These are phyloP conservation scores for Trapa incisa DNA, from an alignment of 345 rosid genomes.

Conservation along the genomic window DNA sequence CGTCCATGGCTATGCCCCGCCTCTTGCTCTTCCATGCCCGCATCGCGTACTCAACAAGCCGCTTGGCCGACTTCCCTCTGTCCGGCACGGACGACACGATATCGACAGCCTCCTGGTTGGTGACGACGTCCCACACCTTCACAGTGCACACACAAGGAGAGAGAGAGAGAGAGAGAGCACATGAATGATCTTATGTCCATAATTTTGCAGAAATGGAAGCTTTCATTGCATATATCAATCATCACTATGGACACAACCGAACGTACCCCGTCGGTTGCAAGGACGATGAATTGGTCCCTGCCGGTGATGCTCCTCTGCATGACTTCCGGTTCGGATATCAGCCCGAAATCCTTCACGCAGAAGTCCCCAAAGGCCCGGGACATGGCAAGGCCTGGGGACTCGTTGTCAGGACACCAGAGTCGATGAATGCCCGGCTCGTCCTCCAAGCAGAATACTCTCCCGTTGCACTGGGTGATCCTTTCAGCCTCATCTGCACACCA, in stretches of 20 bases:
- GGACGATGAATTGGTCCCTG: constrained; percentile 64
- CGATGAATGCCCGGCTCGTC: constrained; percentile 94
- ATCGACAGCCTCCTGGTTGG: constrained; percentile 75
- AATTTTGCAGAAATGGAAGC: too few species aligned
- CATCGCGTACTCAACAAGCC: constrained; percentile 47
- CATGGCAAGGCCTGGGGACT: constrained; percentile 87
- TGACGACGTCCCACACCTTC: constrained; percentile 89
- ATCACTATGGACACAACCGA: too few species aligned
- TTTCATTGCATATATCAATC: too few species aligned
- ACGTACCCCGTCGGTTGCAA: constrained; percentile 88
- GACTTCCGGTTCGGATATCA: constrained; percentile 83
- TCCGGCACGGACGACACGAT: constrained; percentile 46
- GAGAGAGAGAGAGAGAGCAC: background rate
- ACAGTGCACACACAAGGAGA: background rate
- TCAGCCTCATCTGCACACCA: constrained; percentile 65
- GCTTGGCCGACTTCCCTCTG: constrained; percentile 55
- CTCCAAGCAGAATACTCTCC: constrained; percentile 56
- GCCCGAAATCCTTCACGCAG: constrained; percentile 70
- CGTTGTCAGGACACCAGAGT: constrained; percentile 70
- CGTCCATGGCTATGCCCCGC: constrained; percentile 78
- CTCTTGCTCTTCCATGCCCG: constrained; percentile 67
- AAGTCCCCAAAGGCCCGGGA: constrained; percentile 94
- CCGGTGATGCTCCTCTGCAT: constrained; percentile 57
- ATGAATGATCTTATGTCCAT: too few species aligned
- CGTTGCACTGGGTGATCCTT: constrained; percentile 54